Conservation (phyloP, 768 basidiomycete genomes). For the Cystofilobasidium bisporidii region DNA sequence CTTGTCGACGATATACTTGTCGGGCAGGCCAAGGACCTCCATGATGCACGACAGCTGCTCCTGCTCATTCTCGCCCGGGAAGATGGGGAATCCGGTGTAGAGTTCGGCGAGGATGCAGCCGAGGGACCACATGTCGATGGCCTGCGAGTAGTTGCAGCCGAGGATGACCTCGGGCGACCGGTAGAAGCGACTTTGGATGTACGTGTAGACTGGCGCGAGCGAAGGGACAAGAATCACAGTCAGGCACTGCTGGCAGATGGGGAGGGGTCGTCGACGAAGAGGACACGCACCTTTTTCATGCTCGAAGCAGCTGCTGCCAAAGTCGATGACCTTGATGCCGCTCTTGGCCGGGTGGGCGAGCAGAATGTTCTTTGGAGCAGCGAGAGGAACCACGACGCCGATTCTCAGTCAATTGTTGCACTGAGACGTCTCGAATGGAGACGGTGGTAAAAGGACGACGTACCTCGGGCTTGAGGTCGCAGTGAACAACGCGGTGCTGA, state of each 20-base stretch:
- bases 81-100: slow-evolving; percentile 95
- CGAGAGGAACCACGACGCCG: no score
- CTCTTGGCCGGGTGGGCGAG: slow-evolving; percentile 91
- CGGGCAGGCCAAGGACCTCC: slow-evolving; percentile 93
- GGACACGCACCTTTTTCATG: slow-evolving; percentile 82
- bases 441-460: no score
- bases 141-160: slow-evolving; percentile 72
- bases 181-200: slow-evolving; percentile 98
- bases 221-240: background rate
- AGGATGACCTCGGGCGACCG: slow-evolving; percentile 99
- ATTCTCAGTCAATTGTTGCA: no score
- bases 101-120: slow-evolving; percentile 96
- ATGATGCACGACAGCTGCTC: slow-evolving; percentile 98
- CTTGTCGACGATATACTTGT: slow-evolving; percentile 86
- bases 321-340: slow-evolving; percentile 96
- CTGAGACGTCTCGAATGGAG: no score
- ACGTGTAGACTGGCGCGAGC: slow-evolving; percentile 72
- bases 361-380: slow-evolving; percentile 88
- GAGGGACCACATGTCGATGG: slow-evolving; percentile 94
- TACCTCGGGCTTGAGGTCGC: slow-evolving; percentile 97
- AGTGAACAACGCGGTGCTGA: slow-evolving; percentile 95
- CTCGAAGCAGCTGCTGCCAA: slow-evolving; percentile 96
- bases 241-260: background rate
- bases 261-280: no score
- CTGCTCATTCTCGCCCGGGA: slow-evolving; percentile 98